phyloP scores from a whole-genome alignment of 371 early-diverging fungal species.

The Rhizopus arrhizus region DNA sequence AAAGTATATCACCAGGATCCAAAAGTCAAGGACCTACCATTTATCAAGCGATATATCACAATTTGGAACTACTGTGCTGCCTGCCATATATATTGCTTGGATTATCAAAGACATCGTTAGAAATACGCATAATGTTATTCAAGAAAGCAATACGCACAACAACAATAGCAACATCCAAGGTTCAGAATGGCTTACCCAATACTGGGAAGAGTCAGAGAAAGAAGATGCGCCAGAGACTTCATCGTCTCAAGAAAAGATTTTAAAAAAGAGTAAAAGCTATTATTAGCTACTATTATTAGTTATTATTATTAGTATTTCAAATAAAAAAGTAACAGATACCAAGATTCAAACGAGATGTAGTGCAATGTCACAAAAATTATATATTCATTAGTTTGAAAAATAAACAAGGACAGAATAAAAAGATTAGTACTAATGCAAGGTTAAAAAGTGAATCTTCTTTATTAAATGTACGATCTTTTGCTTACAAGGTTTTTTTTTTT shows the following conservation, averaged over 20 bases:
- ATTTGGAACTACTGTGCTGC: slow-evolving; percentile 16
- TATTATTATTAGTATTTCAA: no score
- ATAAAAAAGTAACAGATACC: slow-evolving; percentile 21
- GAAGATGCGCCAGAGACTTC: slow-evolving; percentile 20
- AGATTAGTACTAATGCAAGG: slow-evolving; percentile 17
- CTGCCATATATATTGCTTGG: slow-evolving; percentile 15
- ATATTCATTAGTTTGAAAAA: slow-evolving; percentile 17
- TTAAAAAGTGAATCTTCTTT: slow-evolving; percentile 18
- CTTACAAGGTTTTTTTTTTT: no score
- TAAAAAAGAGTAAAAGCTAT: slow-evolving; percentile 18
- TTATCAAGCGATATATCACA: slow-evolving; percentile 21
- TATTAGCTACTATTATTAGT: slow-evolving; percentile 18
- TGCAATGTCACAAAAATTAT: slow-evolving; percentile 18
- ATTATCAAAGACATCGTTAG: slow-evolving; percentile 18
- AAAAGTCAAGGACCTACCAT: slow-evolving; percentile 20
- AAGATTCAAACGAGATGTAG: slow-evolving; percentile 15
- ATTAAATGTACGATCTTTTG: slow-evolving; percentile 14
- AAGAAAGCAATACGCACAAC: slow-evolving; percentile 20
- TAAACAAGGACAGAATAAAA: slow-evolving; percentile 19
- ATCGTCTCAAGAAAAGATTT: slow-evolving; percentile 18
- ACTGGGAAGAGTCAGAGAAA: slow-evolving; percentile 21
- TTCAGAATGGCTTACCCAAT: slow-evolving; percentile 24
- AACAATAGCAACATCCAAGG: slow-evolving; percentile 22
- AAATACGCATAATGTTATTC: slow-evolving; percentile 19
- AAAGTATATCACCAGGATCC: slow-evolving; percentile 20